phyloP scores from a whole-genome alignment of 192 early-diverging fungal genomes.

The Umbelopsis vinacea region DNA sequence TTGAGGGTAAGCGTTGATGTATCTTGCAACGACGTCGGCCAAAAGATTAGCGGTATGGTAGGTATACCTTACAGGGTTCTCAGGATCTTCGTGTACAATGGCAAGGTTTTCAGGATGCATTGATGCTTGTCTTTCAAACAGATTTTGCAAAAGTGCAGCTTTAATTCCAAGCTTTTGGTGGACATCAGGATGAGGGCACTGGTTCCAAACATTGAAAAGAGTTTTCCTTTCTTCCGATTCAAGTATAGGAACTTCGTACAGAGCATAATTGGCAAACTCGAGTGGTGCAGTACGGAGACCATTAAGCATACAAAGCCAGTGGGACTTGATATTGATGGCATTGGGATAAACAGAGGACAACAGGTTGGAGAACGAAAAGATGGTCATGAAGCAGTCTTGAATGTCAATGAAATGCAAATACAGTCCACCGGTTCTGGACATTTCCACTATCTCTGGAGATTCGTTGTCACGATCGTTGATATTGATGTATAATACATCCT shows the following conservation, averaged over 20 bases:
- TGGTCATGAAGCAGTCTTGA: constrained; percentile 4
- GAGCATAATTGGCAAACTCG: neutral
- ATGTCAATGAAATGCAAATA: constrained; percentile 4
- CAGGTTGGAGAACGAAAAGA: neutral
- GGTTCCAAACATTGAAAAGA: neutral
- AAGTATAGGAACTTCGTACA: neutral
- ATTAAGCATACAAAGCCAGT: neutral
- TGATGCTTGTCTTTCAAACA: neutral
- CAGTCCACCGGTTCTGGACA: constrained; percentile 3
- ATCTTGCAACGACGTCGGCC: neutral
- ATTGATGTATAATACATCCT: neutral
- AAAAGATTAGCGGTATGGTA: neutral
- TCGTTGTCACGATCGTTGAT: constrained; percentile 4
- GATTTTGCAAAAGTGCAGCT: neutral
- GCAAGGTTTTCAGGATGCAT: constrained; percentile 2
- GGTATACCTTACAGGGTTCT: neutral
- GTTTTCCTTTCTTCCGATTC: neutral
- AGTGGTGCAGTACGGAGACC: neutral
- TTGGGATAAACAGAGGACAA: neutral
- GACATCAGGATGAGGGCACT: neutral
- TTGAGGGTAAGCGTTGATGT: neutral
- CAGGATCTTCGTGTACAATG: neutral
- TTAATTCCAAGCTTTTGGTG: neutral
- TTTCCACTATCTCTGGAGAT: constrained; percentile 7
- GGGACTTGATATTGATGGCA: constrained; percentile 1